These are phyloP conservation scores for Heliamphora exappendiculata DNA, from an alignment of 148 eudicot genomes.

Conservation along the genomic window DNA sequence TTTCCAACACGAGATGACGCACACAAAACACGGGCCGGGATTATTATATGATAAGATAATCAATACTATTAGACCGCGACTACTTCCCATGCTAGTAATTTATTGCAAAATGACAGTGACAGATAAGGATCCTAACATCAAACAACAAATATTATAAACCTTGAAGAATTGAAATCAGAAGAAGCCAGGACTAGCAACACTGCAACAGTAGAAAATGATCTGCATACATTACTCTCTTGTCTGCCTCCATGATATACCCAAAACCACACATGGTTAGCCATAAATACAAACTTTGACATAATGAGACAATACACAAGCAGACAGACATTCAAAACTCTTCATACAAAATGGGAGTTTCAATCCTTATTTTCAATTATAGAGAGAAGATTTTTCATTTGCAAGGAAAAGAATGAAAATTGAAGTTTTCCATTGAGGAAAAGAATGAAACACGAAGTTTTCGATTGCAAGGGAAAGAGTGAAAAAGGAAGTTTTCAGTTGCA, in stretches of 20 bases:
- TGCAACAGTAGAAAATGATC: not conserved
- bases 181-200: not conserved
- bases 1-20: not conserved
- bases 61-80: not conserved
- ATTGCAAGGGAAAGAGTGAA: not conserved
- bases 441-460: not conserved
- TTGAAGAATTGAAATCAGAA: not conserved
- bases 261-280: not conserved
- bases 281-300: not conserved
- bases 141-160: not conserved
- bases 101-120: not conserved
- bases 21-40: too few relatives aligned
- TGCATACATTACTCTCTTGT: not conserved
- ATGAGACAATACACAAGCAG: not conserved
- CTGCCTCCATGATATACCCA: not conserved
- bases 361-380: not conserved
- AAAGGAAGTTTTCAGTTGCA: not conserved
- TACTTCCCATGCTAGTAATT: not conserved
- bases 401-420: not conserved
- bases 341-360: not conserved
- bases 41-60: slow-evolving; percentile 5
- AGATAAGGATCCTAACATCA: not conserved
- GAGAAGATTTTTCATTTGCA: too few relatives aligned
- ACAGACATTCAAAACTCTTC: not conserved
- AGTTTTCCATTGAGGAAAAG: not conserved